Evolutionary conservation across 1,284 basidiomycete species (phyloP), one percentile per base, ranked within the genome.

Genomic region (Sphaerobolus stellatus): DNA sequence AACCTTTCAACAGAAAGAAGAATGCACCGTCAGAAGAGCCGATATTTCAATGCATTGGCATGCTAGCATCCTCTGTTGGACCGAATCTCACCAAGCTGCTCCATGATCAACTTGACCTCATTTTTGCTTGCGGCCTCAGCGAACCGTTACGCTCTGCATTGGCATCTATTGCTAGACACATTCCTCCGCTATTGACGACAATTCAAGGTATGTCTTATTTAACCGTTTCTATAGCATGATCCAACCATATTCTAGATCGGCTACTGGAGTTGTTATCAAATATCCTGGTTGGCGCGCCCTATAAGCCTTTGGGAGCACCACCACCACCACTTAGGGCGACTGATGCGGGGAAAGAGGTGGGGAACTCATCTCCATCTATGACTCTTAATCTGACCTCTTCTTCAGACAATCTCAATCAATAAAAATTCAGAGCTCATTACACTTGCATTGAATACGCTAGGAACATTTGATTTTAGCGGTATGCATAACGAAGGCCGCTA

Each of bases 41-140:
- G 0, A 95, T 99, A 61, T 99, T 99, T 68, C 92, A 98, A 75
- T 99, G 97, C 70, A 84, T 99, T 48, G 94, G 94, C 31, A 95
- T 98, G 92, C 78, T 99, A 49, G 94, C 95, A 1, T 85, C 87
- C 0, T 94, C 97, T 4, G 94, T 99, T 34, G 97, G 97, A 0
- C 94, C 95, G 1, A 96, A 95, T 67, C 77, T 99, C 50, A 98
- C 97, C 1, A 93, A 95, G 66, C 81, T 97, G 56, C 80, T 99
- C 63, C 97, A 98, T 70, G 97, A 99, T 66, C 88, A 98, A 61
- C 82, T 99, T 30, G 94, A 98, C 67, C 78, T 98, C 48, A 99
- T 99, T 91, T 94, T 99, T 69, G 90, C 88, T 0, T 97, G 91
- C 70, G 96, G 95, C 2, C 75, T 99, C 57, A 96, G 91, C 64